phyloP scores from a whole-genome alignment of 345 rosid genomes.

The Leavenworthia alabamica region DNA sequence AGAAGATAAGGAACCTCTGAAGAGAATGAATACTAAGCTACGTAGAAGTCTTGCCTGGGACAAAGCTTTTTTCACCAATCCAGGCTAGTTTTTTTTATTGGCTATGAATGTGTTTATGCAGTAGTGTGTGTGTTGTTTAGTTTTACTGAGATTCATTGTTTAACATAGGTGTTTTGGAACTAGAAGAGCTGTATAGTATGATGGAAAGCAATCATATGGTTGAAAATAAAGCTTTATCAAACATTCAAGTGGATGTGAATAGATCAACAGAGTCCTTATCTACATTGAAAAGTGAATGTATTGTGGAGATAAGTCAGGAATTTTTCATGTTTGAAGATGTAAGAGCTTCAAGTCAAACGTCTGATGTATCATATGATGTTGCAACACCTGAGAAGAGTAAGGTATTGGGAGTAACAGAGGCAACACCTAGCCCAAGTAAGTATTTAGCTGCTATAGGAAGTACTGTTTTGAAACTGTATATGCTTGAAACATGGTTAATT shows the following conservation, averaged over 20 bases:
- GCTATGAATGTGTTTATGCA: neutral
- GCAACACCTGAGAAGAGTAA: conserved; percentile 30
- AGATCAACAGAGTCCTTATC: conserved; percentile 79
- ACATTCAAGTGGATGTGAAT: conserved; percentile 60
- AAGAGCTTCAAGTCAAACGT: conserved; percentile 73
- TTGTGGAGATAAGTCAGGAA: too few relatives aligned
- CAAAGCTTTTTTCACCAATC: conserved; percentile 89
- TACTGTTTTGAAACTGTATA: too few relatives aligned
- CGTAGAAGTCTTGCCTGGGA: conserved; percentile 97
- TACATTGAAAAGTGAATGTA: too few relatives aligned
- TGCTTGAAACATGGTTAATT: too few relatives aligned
- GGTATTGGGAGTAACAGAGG: conserved; percentile 26
- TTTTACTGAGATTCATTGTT: conserved; percentile 14
- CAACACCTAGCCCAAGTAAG: conserved; percentile 38
- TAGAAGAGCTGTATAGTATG: conserved; percentile 78
- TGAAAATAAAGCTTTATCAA: conserved; percentile 39
- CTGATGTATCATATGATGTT: conserved; percentile 30
- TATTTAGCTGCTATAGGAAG: too few relatives aligned
- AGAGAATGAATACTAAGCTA: conserved; percentile 45
- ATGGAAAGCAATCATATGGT: conserved; percentile 44
- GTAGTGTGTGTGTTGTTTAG: neutral
- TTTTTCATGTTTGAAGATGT: conserved; percentile 59
- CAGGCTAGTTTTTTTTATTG: conserved; percentile 38
- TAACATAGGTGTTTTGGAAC: conserved; percentile 64
- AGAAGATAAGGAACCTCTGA: conserved; percentile 35